A percentile compares a stretch with the other conserved stretches of the same genome.
These are phyloP conservation scores for Ballota nigra DNA, from an alignment of 257 asterid species.

Conservation along the genomic window DNA sequence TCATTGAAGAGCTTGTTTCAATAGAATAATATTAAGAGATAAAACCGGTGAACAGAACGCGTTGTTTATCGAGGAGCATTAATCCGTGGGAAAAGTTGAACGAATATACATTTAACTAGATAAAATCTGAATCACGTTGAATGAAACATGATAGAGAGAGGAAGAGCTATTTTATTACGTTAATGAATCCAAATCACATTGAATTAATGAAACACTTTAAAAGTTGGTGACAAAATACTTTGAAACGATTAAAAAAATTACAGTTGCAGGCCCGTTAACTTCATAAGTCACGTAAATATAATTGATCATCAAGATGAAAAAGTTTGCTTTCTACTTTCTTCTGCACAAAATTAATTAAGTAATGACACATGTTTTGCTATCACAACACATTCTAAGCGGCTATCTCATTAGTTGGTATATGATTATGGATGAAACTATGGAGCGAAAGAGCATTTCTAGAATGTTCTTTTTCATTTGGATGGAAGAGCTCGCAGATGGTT, in stretches of 20 bases:
- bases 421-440: background rate
- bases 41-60: no score
- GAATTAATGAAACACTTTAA: background rate
- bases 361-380: background rate
- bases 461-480: background rate
- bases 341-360: no score
- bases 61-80: no score
- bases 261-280: background rate
- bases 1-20: no score
- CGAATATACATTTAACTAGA: no score
- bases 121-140: no score
- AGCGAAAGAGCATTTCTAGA: background rate
- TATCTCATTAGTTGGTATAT: background rate
- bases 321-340: no score
- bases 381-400: background rate
- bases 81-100: no score
- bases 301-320: background rate
- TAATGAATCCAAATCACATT: background rate
- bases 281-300: background rate
- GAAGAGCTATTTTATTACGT: background rate
- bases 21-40: no score
- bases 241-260: no score
- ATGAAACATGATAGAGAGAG: background rate
- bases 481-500: background rate
- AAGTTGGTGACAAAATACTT: background rate